Evolutionary conservation across 257 asterid genomes (phyloP), one percentile per base, ranked within the genome.

Genomic region (Pogostemon cablin): DNA sequence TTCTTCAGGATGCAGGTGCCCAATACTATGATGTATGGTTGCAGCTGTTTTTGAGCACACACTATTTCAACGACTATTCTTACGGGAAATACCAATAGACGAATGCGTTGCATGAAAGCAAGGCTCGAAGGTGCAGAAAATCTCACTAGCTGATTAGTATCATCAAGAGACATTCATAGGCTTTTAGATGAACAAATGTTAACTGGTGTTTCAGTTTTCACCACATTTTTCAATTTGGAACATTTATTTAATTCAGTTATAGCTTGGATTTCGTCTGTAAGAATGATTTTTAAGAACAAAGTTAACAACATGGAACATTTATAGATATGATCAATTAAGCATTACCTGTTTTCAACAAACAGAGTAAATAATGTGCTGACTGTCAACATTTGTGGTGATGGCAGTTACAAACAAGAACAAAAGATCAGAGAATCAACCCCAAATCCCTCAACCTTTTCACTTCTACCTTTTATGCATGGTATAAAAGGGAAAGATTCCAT

Each of bases 1-100:
- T 48, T 80, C 90, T 55, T 80, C 90, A 11, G 82, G 93, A 59
- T 91, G 97, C 88, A 75, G 90, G 52, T 91, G 97, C 81, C 85
- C 83, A 87, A 84, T 89, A 58, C 82, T 85, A 73, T 87, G 84
- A 87, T 37, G 79, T 62, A 10, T 25, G 32, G 32, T 25, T 25
- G 6, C 12, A 5, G 71, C 44, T 55, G 46, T 62, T 66, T 62
- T 41, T 62, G 25, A 38, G 59, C 44, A 7, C 46, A 60, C 20
- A 3, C 32, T 44, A 43, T 60, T 37, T 15, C 63, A 12, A 25
- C 1, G 32, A 8, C 57, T 4, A 5, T 50, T 50, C 8, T 8
- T 50, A 52, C 37, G 1, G 7, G 55, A 46, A 58, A 8, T 15
- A 6, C 75, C 59, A 8, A 42, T 32, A 9, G 50, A 46, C 12